Evolutionary conservation across 1,139 yeast species (phyloP).

Genomic region (Suhomyces choctaworum): DNA sequence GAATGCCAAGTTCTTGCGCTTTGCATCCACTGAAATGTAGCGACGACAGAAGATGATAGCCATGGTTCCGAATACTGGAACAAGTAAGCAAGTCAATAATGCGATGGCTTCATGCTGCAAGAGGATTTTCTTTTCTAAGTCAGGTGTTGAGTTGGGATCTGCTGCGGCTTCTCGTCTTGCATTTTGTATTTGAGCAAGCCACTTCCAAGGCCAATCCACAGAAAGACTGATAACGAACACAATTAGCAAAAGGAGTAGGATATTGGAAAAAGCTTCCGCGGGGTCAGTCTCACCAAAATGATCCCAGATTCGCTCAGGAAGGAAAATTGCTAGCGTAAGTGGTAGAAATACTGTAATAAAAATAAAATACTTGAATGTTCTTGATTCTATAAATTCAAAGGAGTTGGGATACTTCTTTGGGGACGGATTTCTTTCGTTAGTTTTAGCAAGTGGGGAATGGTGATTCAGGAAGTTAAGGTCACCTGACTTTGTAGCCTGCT

Average conservation of each 20-base stretch:
- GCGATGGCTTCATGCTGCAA: constrained; percentile 26
- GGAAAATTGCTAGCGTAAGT: constrained; percentile 13
- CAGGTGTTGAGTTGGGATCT: neutral
- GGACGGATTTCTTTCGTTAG: too few species aligned
- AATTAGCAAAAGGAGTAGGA: constrained; percentile 28
- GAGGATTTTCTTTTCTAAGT: constrained; percentile 10
- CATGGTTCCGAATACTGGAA: constrained; percentile 25
- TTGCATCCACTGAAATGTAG: constrained; percentile 29
- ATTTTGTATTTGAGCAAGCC: constrained; percentile 29
- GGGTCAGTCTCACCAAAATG: constrained; percentile 11
- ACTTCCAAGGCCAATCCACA: constrained; percentile 41
- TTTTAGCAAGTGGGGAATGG: constrained; percentile 12
- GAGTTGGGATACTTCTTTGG: too few species aligned
- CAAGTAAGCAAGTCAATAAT: constrained; percentile 24
- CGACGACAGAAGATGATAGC: constrained; percentile 30
- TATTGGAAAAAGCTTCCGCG: constrained; percentile 29
- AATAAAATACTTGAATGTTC: constrained; percentile 16
- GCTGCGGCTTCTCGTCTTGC: constrained; percentile 19
- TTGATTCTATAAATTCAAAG: too few species aligned
- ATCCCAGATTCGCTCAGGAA: constrained; percentile 15
- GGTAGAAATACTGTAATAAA: constrained; percentile 15
- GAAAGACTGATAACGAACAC: constrained; percentile 30
- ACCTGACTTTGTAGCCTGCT: too few species aligned
- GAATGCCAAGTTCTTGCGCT: constrained; percentile 31
- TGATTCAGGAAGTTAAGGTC: too few species aligned